Evolutionary conservation across 2,329 filamentous ascomycete genomes (phyloP).

Genomic region (Orbilia brochopaga): DNA sequence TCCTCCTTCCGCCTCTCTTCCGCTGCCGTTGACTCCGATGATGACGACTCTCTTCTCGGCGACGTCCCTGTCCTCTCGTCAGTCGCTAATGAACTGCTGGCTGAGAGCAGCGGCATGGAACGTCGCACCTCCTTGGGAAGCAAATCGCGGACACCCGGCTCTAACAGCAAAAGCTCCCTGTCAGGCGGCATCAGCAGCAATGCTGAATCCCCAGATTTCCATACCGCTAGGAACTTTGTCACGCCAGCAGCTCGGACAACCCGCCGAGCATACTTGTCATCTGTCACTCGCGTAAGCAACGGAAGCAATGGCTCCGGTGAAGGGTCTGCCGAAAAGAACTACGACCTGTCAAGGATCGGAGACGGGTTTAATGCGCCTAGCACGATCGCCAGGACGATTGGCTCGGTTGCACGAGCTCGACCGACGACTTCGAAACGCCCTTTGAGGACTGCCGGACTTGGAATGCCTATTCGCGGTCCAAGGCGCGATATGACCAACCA

Average conservation of each 20-base stretch:
- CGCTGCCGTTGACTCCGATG: constrained; percentile 36
- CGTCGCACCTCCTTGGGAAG: constrained; percentile 30
- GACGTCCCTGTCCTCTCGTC: constrained; percentile 47
- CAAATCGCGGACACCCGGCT: constrained; percentile 42
- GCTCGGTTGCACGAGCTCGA: constrained; percentile 39
- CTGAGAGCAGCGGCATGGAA: constrained; percentile 35
- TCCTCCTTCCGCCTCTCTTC: constrained; percentile 40
- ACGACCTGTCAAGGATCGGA: constrained; percentile 24
- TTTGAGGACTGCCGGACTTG: constrained; percentile 34
- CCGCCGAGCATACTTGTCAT: constrained; percentile 38
- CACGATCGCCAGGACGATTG: constrained; percentile 34
- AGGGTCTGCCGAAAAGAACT: constrained; percentile 44
- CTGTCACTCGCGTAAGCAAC: constrained; percentile 34
- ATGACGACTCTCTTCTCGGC: constrained; percentile 43
- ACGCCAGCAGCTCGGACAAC: constrained; percentile 39
- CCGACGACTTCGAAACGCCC: constrained; percentile 43
- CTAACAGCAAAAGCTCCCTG: constrained; percentile 44
- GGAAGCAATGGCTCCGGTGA: constrained; percentile 40
- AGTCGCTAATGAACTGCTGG: constrained; percentile 46
- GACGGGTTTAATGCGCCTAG: constrained; percentile 37
- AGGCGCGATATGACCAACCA: constrained; percentile 35
- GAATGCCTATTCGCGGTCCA: constrained; percentile 50
- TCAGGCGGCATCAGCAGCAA: constrained; percentile 34
- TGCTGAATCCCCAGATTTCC: constrained; percentile 31
- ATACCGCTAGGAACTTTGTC: constrained; percentile 43